A percentile compares a stretch with the other conserved stretches of the same genome.
Conservation (phyloP, 2,329 filamentous ascomycete species). For the Epicoccum sorghinum region DNA sequence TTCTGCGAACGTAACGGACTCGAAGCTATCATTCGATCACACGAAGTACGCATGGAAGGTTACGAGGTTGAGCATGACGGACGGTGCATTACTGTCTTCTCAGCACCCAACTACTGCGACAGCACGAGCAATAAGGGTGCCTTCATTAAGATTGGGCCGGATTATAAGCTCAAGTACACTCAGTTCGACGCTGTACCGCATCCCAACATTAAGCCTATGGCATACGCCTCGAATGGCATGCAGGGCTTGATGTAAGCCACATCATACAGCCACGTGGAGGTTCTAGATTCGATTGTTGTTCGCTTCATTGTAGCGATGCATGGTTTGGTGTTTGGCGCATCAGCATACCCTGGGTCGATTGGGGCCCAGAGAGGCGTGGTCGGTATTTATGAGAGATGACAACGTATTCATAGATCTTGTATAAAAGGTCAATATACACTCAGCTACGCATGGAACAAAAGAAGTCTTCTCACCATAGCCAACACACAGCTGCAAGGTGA, state of each 20-base stretch:
- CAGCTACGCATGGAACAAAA: slow-evolving; percentile 5
- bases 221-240: slow-evolving; percentile 83
- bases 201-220: slow-evolving; percentile 92
- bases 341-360: slow-evolving; percentile 33
- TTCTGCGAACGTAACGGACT: slow-evolving; percentile 97
- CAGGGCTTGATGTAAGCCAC: slow-evolving; percentile 70
- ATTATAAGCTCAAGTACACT: slow-evolving; percentile 89
- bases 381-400: background rate
- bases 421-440: slow-evolving; percentile 13
- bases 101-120: slow-evolving; percentile 95
- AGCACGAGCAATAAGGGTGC: slow-evolving; percentile 97
- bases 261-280: background rate
- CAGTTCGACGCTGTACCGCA: slow-evolving; percentile 97
- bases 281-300: slow-evolving; percentile 17
- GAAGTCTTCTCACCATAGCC: background rate
- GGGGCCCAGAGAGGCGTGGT: slow-evolving; percentile 10
- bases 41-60: slow-evolving; percentile 99
- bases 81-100: slow-evolving; percentile 98
- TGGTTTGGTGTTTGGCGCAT: slow-evolving; percentile 46
- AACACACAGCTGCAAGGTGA: slow-evolving; percentile 4
- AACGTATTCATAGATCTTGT: slow-evolving; percentile 15
- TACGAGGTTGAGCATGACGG: slow-evolving; percentile 98
- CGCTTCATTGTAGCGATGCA: slow-evolving; percentile 40
- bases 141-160: slow-evolving; percentile 93
- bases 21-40: slow-evolving; percentile 92